Conservation (phyloP, 257 asterid genomes). For the Przewalskia tangutica region DNA sequence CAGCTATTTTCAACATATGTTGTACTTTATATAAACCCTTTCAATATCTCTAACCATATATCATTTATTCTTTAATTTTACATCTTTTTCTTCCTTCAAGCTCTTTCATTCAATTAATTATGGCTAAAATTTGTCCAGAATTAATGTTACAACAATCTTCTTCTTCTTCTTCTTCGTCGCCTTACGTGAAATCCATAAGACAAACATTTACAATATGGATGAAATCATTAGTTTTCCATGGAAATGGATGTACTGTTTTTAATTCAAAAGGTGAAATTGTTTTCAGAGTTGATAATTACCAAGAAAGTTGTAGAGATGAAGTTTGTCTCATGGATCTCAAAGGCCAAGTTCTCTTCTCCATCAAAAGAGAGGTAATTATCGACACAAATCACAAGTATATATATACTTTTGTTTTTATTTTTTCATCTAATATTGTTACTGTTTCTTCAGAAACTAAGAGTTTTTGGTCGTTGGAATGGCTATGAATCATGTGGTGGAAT, state of each 20-base stretch:
- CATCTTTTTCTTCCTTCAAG: not conserved
- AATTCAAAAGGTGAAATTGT: constrained; percentile 48
- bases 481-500: constrained; percentile 28
- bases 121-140: constrained; percentile 61
- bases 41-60: not conserved
- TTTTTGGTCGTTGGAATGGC: constrained; percentile 50
- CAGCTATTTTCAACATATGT: not conserved
- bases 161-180: not conserved
- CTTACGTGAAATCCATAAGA: constrained; percentile 16
- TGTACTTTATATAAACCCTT: not conserved
- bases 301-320: constrained; percentile 36
- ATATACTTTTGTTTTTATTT: no score
- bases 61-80: not conserved
- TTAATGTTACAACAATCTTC: not conserved
- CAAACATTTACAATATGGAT: constrained; percentile 68
- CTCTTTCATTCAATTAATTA: constrained; percentile 1
- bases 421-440: no score
- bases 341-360: constrained; percentile 52
- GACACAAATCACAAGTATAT: no score
- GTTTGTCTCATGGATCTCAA: constrained; percentile 59
- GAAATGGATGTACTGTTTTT: constrained; percentile 72
- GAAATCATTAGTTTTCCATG: constrained; percentile 69
- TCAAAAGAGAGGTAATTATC: constrained; percentile 59
- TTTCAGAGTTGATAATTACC: constrained; percentile 74
- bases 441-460: constrained; percentile 30